Evolutionary conservation across 345 rosid species (phyloP).

Genomic region (Eucalyptus guilfoylei): DNA sequence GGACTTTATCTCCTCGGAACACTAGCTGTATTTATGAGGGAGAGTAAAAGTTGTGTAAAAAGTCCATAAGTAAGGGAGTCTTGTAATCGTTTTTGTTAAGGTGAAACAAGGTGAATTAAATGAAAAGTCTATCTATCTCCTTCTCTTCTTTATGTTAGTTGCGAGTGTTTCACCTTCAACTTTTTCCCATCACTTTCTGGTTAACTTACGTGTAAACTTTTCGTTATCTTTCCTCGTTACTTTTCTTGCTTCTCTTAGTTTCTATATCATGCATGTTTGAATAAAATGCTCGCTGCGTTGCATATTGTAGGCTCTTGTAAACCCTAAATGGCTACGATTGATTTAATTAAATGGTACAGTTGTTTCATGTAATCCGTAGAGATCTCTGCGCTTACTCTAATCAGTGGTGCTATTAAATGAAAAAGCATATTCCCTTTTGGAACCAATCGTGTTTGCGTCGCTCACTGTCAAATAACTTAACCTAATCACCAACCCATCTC

Average conservation of each 20-base stretch:
- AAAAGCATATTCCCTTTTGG: background rate
- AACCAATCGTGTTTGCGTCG: background rate
- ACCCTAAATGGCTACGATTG: background rate
- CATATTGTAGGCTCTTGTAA: background rate
- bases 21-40: no score
- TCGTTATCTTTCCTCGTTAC: background rate
- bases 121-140: no score
- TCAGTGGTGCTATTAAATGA: background rate
- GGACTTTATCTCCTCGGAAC: no score
- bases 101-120: no score
- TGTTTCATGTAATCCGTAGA: background rate
- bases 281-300: background rate
- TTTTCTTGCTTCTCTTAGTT: background rate
- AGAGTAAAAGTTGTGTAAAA: no score
- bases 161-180: no score
- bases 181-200: no score
- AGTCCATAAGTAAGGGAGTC: no score
- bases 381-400: background rate
- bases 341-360: background rate
- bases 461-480: background rate
- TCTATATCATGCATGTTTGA: background rate
- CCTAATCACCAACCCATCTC: no score
- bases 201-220: background rate
- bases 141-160: background rate
- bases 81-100: no score